Base-by-base conservation (phyloP, 805 yeast species). In the Hanseniaspora pseudoguilliermondii region DNA sequence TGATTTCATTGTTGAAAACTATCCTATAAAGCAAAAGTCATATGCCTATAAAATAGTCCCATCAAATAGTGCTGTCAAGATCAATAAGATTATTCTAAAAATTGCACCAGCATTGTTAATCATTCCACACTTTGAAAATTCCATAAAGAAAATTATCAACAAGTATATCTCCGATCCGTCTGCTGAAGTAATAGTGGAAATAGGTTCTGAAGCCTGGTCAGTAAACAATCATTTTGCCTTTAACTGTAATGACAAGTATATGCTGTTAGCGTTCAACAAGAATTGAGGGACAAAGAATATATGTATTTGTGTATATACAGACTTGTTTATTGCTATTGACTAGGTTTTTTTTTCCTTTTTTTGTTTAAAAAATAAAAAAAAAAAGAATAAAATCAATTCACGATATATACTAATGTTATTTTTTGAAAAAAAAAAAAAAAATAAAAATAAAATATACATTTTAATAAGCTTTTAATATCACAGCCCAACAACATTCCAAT, bases 41-140 rank as follows among this genome's bases (percentile, higher is more conserved):
- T 51, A 51, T n/a, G 25, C 49, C 3, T 51, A 51, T 23, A 51
- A 36, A 27, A 18, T 51, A 5, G 39, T 43, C 6, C 39, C 39
- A 18, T 35, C 47, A 13, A 51, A 32, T 20, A 25, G 29, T 18
- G 27, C 36, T 18, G 32, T 39, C 20, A 40, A 25, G 4, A n/a
- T 51, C 15, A 51, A 51, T 20, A 51, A 51, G 38, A 39, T 51
- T 9, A 44, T 51, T 21, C 15, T 51, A 13, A 51, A 47, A 18
- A 36, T 51, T 11, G 40, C 43, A 16, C 34, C 55, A 9, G 16
- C 41, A 7, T 18, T 51, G 29, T 10, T 39, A 2, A 5, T 44
- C 4, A 51, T 51, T 16, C 39, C 49, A 11, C 38, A 46, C 29
- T 46, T 46, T 29, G 49, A 46, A 34, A 29, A 11, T 32, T 13